A percentile compares a stretch with the other conserved stretches of the same genome.
These are phyloP conservation scores for Termitomyces sp. DNA, from an alignment of 768 basidiomycete species.

Conservation along the genomic window DNA sequence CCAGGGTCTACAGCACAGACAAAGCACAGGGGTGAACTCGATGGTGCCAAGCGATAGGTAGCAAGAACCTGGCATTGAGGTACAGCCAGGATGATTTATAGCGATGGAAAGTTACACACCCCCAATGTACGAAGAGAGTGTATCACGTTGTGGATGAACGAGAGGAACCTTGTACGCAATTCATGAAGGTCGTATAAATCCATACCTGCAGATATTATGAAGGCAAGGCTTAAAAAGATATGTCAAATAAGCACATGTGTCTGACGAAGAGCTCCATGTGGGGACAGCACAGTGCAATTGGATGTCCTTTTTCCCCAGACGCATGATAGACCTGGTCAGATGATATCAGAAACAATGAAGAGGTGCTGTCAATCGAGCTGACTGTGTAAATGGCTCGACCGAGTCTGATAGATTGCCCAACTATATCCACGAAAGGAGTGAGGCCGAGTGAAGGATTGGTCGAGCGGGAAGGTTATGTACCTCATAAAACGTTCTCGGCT, in stretches of 20 bases:
- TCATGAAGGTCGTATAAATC: slow-evolving; percentile 70
- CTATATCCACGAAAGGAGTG: slow-evolving; percentile 24
- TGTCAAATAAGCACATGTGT: slow-evolving; percentile 44
- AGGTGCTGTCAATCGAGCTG: slow-evolving; percentile 14
- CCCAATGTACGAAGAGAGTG: slow-evolving; percentile 56
- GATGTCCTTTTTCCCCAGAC: slow-evolving; percentile 42
- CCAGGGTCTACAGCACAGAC: slow-evolving; percentile 48
- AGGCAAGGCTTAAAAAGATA: background rate
- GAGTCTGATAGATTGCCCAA: slow-evolving; percentile 49
- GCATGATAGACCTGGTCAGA: slow-evolving; percentile 38
- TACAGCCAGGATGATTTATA: background rate
- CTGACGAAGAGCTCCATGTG: slow-evolving; percentile 55
- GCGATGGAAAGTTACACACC: slow-evolving; percentile 32
- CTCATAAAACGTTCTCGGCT: slow-evolving; percentile 28
- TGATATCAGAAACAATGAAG: background rate
- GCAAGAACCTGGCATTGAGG: slow-evolving; percentile 43
- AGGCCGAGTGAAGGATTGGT: background rate
- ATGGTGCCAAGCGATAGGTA: slow-evolving; percentile 59
- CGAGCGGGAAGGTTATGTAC: slow-evolving; percentile 18
- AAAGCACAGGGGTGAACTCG: slow-evolving; percentile 54
- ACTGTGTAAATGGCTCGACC: slow-evolving; percentile 62
- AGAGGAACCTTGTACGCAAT: slow-evolving; percentile 53
- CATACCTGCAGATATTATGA: slow-evolving; percentile 31
- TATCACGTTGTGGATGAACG: slow-evolving; percentile 61
- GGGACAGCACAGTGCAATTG: slow-evolving; percentile 64